Conservation (phyloP, 2,329 filamentous ascomycete genomes). For the Metarhizium humberi region DNA sequence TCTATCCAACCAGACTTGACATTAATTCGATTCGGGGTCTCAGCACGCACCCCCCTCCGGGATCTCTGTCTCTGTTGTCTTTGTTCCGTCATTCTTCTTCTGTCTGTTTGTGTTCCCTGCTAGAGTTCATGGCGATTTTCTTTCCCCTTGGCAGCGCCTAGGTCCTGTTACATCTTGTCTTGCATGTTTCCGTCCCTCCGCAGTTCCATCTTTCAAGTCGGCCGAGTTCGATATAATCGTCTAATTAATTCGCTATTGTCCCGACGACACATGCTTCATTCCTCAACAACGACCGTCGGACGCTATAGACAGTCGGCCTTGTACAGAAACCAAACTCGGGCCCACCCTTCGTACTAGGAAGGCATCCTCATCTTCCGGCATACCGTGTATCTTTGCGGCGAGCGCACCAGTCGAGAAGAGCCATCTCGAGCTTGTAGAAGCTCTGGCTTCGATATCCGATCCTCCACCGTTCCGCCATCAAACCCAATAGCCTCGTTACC, state of each 20-base stretch:
- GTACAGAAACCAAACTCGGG: not conserved
- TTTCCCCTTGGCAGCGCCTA: not conserved
- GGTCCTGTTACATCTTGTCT: not conserved
- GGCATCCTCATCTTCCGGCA: no score
- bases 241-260: not conserved
- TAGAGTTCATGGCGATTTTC: not conserved
- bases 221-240: not conserved
- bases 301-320: not conserved
- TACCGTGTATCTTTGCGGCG: no score
- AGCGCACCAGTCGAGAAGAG: not conserved
- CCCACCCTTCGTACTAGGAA: not conserved
- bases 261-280: not conserved
- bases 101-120: not conserved
- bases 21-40: no score
- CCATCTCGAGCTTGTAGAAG: not conserved
- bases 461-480: not conserved
- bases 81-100: not conserved
- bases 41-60: not conserved
- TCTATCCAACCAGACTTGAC: not conserved
- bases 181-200: not conserved
- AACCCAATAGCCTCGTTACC: conserved; percentile 7
- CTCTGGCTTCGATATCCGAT: not conserved
- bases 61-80: not conserved
- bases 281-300: not conserved
- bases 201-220: not conserved